Evolutionary conservation across 805 yeast genomes (phyloP).

Genomic region (Teunomyces lycoperdinae): DNA sequence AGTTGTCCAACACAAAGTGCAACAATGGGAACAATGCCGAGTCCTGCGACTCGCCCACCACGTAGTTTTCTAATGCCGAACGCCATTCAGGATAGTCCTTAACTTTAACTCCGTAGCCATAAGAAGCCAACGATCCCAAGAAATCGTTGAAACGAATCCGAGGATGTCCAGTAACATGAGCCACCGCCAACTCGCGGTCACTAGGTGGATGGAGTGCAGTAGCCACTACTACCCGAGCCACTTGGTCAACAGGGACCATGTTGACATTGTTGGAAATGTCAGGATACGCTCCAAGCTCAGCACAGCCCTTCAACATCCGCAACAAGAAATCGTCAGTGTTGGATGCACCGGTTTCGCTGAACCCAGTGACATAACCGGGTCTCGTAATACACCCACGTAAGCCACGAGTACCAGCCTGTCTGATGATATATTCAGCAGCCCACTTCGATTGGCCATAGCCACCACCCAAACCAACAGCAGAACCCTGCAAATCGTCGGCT

Average conservation of each 20-base stretch:
- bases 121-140: constrained; percentile 59
- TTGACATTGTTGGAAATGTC: constrained; percentile 84
- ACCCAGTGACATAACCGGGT: constrained; percentile 96
- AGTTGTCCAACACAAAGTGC: constrained; percentile 89
- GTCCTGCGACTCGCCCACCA: constrained; percentile 63
- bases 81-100: constrained; percentile 81
- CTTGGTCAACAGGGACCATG: constrained; percentile 98
- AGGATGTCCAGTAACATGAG: constrained; percentile 98
- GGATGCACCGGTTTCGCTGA: constrained; percentile 76
- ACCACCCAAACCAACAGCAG: constrained; percentile 75
- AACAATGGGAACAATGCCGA: constrained; percentile 89
- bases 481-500: constrained; percentile 78
- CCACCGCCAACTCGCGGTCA: constrained; percentile 58
- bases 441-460: constrained; percentile 99
- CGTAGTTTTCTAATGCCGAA: constrained; percentile 67
- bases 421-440: constrained; percentile 89
- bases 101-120: constrained; percentile 67
- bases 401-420: constrained; percentile 86
- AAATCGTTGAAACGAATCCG: constrained; percentile 78
- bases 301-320: constrained; percentile 92
- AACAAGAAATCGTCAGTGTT: constrained; percentile 96
- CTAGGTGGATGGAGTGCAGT: constrained; percentile 75
- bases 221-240: constrained; percentile 86
- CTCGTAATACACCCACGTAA: constrained; percentile 85
- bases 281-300: constrained; percentile 83